Evolutionary conservation across 2,329 filamentous ascomycete species (phyloP), one percentile per base, ranked within the genome.

Genomic region (Podosphaera xanthii): DNA sequence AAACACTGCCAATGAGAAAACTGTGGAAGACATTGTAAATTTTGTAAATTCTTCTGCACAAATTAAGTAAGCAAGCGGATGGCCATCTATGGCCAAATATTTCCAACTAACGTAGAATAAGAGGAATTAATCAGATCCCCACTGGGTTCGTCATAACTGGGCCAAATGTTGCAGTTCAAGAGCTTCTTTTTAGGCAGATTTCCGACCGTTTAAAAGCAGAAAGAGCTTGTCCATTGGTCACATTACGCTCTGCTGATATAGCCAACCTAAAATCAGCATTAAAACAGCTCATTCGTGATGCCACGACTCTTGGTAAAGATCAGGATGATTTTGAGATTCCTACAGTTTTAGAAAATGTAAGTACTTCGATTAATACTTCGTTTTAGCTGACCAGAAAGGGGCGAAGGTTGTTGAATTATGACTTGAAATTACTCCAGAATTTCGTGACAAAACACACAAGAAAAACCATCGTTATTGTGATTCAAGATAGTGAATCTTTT

Each of bases 401-500:
- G 1, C 77, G 78, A 40, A 82, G 79, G 68, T 78, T 86, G 61
- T 76, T 91, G 2, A 84, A 87, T 65, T 92, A 91, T 68, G 87
- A 92, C 66, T 75, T 92, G 14, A 83, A 86, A 65, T 80, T 84
- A 33, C 70, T 92, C 36, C 72, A 82, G 61, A 75, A 78, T 34
- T 82, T 78, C 69, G 74, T 82, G 12, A 75, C 74, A 60, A 72
- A 74, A 7, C 76, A 77, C 44, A 69, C 71, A 33, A 76, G 76
- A 36, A 71, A 77, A 48, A 80, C 81, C 64, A 77, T 91, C 8
- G 77, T 87, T 58, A 74, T 94, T 56, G 81, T 84, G 0, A 81
- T 92, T 61, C 83, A 89, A 68, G 87, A 92, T 66, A 88, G 85
- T 62, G 87, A 92, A 70, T 86, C 83, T 0, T 90, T 92, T 67